A percentile compares a stretch with the other conserved stretches of the same genome.
Conservation (phyloP, 805 yeast genomes). For the Zygoascus tannicola region DNA sequence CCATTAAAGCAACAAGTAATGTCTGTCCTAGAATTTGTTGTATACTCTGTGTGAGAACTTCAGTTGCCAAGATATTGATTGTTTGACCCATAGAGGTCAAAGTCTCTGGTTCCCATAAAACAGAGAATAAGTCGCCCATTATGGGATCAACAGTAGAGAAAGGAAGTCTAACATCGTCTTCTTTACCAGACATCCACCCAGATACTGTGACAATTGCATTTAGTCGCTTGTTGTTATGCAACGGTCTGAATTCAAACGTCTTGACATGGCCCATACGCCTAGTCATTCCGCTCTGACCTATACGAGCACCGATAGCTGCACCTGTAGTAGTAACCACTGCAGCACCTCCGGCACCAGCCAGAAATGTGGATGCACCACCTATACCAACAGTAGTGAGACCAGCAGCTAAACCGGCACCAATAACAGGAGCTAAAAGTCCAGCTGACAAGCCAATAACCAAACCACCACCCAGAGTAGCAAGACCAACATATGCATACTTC, state of each 20-base stretch:
- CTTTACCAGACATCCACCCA: constrained; percentile 95
- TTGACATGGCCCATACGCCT: constrained; percentile 83
- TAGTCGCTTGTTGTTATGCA: constrained; percentile 83
- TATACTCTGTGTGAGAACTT: constrained; percentile 82
- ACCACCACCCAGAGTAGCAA: constrained; percentile 95
- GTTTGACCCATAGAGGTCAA: constrained; percentile 94
- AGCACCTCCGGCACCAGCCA: constrained; percentile 96
- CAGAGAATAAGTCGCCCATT: constrained; percentile 90
- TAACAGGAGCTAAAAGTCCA: constrained; percentile 92
- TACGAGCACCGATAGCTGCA: constrained; percentile 80
- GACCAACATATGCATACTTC: constrained; percentile 77
- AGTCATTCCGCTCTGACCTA: constrained; percentile 79
- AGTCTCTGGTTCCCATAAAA: constrained; percentile 98
- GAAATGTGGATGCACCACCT: constrained; percentile 82
- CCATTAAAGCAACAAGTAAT: constrained; percentile 77
- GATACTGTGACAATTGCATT: constrained; percentile 81
- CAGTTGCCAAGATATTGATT: constrained; percentile 84
- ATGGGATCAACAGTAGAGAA: constrained; percentile 95
- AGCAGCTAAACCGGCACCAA: constrained; percentile 97
- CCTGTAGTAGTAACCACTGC: constrained; percentile 89
- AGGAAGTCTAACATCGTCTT: constrained; percentile 93
- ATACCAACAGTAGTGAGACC: constrained; percentile 93
- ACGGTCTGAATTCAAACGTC: constrained; percentile 88
- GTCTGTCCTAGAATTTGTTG: constrained; percentile 95
- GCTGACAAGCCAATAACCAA: constrained; percentile 90